phyloP scores from a whole-genome alignment of 2,329 filamentous ascomycete species.

The Aspergillus puulaauensis region DNA sequence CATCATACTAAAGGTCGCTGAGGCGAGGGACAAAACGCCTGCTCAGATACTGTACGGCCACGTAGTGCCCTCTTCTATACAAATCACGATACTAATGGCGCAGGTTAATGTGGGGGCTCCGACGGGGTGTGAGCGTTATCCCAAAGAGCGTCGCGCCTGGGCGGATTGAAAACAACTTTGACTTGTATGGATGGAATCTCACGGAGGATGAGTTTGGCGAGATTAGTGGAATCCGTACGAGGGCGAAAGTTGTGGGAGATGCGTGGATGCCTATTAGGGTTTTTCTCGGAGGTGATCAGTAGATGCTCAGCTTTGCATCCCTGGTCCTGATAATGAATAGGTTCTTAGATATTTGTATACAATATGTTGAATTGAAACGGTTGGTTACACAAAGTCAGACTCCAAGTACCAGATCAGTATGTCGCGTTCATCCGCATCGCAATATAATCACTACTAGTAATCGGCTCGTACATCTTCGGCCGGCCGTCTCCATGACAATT shows the following conservation, averaged over 20 bases:
- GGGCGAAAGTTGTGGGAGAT: slow-evolving; percentile 81
- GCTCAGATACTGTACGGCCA: slow-evolving; percentile 52
- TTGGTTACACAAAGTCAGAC: no score
- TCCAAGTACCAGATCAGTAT: not conserved
- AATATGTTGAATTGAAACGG: no score
- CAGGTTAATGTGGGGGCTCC: slow-evolving; percentile 67
- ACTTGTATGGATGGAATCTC: slow-evolving; percentile 72
- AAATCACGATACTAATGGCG: not conserved
- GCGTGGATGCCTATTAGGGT: slow-evolving; percentile 70
- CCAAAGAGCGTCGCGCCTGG: slow-evolving; percentile 75
- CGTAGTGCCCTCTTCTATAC: no score
- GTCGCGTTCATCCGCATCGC: slow-evolving; percentile 7
- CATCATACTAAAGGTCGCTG: slow-evolving; percentile 50
- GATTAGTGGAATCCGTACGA: slow-evolving; percentile 66
- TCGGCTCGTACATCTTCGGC: slow-evolving; percentile 3
- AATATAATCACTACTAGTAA: slow-evolving; percentile 5
- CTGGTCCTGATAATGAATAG: no score
- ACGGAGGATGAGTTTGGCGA: slow-evolving; percentile 68
- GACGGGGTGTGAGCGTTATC: slow-evolving; percentile 79
- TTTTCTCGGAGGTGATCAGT: slow-evolving; percentile 82
- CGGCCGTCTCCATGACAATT: not conserved
- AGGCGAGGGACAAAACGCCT: slow-evolving; percentile 55
- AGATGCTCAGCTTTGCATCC: slow-evolving; percentile 24
- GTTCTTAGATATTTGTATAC: no score
- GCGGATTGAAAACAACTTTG: slow-evolving; percentile 74